These are phyloP conservation scores for Penstemon eatonii DNA, from an alignment of 257 asterid species.

Conservation along the genomic window DNA sequence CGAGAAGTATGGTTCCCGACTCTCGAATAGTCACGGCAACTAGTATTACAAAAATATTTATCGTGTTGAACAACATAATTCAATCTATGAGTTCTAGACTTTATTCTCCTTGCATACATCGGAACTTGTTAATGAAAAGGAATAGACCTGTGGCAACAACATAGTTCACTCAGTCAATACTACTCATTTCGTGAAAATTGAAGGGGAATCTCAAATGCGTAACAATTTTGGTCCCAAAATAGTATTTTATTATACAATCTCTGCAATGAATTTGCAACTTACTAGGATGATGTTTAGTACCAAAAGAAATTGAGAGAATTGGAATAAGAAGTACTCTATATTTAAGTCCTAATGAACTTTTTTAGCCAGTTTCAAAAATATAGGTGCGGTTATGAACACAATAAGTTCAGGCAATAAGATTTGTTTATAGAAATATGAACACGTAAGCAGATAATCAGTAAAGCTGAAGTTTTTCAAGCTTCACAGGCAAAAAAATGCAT, in stretches of 20 bases:
- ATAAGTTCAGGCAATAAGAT: conserved; percentile 15
- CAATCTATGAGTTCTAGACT: conserved; percentile 51
- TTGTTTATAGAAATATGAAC: background rate
- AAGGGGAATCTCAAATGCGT: background rate
- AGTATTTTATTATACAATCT: too few species aligned
- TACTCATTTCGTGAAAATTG: conserved; percentile 1
- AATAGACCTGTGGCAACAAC: conserved; percentile 39
- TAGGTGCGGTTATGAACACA: conserved; percentile 19
- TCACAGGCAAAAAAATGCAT: background rate
- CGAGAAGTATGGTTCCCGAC: conserved; percentile 31
- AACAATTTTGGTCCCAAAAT: conserved; percentile 6
- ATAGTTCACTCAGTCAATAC: conserved; percentile 25
- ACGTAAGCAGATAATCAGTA: conserved; percentile 11
- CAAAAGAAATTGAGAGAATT: too few species aligned
- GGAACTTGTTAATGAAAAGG: conserved; percentile 38
- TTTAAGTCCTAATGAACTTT: too few species aligned
- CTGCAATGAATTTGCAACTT: too few species aligned
- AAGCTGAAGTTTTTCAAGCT: conserved; percentile 23
- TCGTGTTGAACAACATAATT: conserved; percentile 43
- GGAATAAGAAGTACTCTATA: too few species aligned
- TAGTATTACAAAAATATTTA: conserved; percentile 42
- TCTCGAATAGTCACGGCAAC: conserved; percentile 40
- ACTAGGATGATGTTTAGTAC: too few species aligned
- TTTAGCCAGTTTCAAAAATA: background rate
- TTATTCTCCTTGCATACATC: conserved; percentile 77